Base-by-base conservation (phyloP, 1,139 yeast species). In the Cylindricascospora bacillispora region DNA sequence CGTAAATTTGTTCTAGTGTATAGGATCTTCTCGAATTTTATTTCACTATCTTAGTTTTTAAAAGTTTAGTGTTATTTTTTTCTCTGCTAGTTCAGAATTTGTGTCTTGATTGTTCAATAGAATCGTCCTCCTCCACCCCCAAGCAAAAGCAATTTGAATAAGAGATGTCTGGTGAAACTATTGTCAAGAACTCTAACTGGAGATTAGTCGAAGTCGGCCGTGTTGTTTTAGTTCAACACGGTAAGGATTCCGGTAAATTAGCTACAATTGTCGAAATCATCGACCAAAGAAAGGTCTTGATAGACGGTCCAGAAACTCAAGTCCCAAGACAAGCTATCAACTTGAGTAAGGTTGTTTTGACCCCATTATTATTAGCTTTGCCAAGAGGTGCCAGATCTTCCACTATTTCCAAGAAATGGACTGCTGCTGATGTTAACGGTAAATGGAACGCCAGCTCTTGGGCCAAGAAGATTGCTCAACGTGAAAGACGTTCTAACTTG, bases 171-270 rank as follows among this genome's bases (percentile, higher is more conserved):
- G 59, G 71, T 54, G 70, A 69, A 59, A 62, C 93, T 63, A 70
- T 80, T 62, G 92, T 86, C 67, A 80, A 81, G 73, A 81, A 93
- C 65, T 73, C 93, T 67, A 82, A 81, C 86, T 86, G 95, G 97
- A 83, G 95, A 80, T 78, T 73, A 64, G 98, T 92, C 65, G 95
- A 89, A 75, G 81, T 86, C 62, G 99, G 99, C 65, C 95, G 98
- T 73, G 83, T 92, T 63, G 95, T 86, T 67, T 79, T 86, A 62
- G 63, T 89, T 64, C 67, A 74, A 75, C 70, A 74, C 70, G 78
- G 79, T 45, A 59, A 62, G 45, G 58, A 56, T 53, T 62, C 71
- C 44, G 82, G 82, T 59, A 79, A 81, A 69, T 72, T 86, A 62
- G 97, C 95, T 59, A 70, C 93, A 62, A 75, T 86, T 59, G 95